Evolutionary conservation across 2,329 filamentous ascomycete genomes (phyloP).

Genomic region (Penicillium psychrosexuale): DNA sequence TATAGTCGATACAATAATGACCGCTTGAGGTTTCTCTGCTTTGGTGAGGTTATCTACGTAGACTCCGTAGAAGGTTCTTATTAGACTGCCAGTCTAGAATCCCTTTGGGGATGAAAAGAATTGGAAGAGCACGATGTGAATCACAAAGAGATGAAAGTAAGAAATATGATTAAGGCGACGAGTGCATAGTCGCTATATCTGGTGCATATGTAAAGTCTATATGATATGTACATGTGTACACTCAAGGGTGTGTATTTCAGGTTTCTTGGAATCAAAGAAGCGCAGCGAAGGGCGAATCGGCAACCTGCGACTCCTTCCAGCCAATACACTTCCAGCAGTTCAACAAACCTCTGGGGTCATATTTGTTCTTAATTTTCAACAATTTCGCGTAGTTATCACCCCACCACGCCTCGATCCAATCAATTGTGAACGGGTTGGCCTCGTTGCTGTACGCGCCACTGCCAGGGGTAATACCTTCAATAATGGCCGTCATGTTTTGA

Average conservation of each 20-base stretch:
- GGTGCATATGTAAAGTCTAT: background rate
- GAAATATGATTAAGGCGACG: background rate
- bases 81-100: too few relatives aligned
- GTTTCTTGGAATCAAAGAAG: background rate
- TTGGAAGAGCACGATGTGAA: background rate
- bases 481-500: constrained; percentile 4
- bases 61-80: too few relatives aligned
- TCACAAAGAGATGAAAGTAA: background rate
- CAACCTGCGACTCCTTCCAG: background rate
- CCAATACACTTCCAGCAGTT: constrained; percentile 22
- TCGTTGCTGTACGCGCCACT: constrained; percentile 22
- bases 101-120: background rate
- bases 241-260: background rate
- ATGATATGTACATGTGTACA: background rate
- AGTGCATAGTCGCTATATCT: background rate
- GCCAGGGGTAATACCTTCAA: constrained; percentile 13
- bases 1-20: constrained; percentile 6
- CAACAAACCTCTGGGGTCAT: constrained; percentile 17
- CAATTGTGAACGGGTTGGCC: constrained; percentile 16
- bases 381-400: constrained; percentile 21
- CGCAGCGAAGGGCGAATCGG: background rate
- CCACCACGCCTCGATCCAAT: constrained; percentile 22
- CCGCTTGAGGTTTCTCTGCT: background rate
- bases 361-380: constrained; percentile 19
- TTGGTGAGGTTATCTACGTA: too few relatives aligned